Conservation (phyloP, 2,329 filamentous ascomycete species). For the Xylariaceae sp. region DNA sequence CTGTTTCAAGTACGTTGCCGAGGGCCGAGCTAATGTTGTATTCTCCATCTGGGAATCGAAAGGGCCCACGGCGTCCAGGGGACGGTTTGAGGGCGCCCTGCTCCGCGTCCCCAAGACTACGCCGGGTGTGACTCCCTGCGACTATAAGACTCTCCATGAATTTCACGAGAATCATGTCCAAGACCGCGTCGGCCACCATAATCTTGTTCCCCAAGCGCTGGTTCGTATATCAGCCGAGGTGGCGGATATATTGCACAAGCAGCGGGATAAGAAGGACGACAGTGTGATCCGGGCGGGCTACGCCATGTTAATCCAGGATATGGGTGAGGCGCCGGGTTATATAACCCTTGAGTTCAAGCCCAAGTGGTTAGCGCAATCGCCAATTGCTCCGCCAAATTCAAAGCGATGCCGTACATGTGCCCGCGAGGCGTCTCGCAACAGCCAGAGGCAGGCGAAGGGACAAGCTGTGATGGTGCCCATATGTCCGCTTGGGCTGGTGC, state of each 20-base stretch:
- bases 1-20: constrained; percentile 46
- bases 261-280: constrained; percentile 34
- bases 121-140: constrained; percentile 44
- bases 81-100: constrained; percentile 42
- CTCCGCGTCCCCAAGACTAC: constrained; percentile 58
- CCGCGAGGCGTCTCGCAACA: constrained; percentile 42
- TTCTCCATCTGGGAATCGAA: constrained; percentile 53
- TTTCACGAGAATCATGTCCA: constrained; percentile 55
- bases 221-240: constrained; percentile 31
- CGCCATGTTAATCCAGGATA: constrained; percentile 70
- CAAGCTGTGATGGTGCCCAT: constrained; percentile 42
- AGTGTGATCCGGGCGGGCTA: constrained; percentile 54
- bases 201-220: constrained; percentile 33
- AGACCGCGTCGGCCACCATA: constrained; percentile 37
- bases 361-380: constrained; percentile 78
- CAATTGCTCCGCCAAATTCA: constrained; percentile 59
- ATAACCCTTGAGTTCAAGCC: constrained; percentile 71
- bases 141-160: constrained; percentile 39
- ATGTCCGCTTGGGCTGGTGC: constrained; percentile 63
- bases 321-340: constrained; percentile 47
- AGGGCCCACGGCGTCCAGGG: constrained; percentile 31
- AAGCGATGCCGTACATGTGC: constrained; percentile 74
- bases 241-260: constrained; percentile 53
- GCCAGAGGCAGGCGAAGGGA: constrained; percentile 40
- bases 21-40: constrained; percentile 75